phyloP scores from a whole-genome alignment of 2,329 filamentous ascomycete species.

The Moelleriella libera region DNA sequence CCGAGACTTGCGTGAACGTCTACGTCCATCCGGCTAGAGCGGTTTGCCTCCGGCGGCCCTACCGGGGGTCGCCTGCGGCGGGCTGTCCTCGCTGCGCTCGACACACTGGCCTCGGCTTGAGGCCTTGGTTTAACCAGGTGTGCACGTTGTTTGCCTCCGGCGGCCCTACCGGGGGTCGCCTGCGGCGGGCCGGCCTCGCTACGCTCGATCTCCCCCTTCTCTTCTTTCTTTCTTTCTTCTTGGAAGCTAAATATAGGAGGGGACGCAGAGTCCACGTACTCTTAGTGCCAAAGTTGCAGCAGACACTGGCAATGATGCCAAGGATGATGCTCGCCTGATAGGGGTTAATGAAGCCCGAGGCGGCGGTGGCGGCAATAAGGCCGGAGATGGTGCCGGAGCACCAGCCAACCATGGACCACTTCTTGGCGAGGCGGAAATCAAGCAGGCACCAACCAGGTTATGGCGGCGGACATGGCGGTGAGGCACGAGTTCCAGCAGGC shows the following conservation, averaged over 20 bases:
- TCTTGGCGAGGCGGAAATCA: constrained; percentile 85
- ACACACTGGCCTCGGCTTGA: too few relatives aligned
- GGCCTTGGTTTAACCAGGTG: too few relatives aligned
- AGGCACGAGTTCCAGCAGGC: constrained; percentile 97
- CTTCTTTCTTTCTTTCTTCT: background rate
- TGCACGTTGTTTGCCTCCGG: too few relatives aligned
- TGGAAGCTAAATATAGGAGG: constrained; percentile 5
- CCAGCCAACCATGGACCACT: constrained; percentile 76
- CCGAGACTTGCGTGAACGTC: too few relatives aligned
- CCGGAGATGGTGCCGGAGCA: constrained; percentile 59
- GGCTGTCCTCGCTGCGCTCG: too few relatives aligned
- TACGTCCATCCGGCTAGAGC: too few relatives aligned
- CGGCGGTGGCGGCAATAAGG: constrained; percentile 55
- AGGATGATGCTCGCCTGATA: constrained; percentile 55
- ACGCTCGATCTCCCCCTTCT: background rate
- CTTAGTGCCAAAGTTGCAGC: constrained; percentile 57
- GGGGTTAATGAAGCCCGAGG: constrained; percentile 52
- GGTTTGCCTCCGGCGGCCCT: too few relatives aligned
- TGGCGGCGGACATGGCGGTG: constrained; percentile 80
- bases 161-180: too few relatives aligned
- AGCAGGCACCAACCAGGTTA: constrained; percentile 77
- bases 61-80: too few relatives aligned
- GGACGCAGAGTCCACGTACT: constrained; percentile 8
- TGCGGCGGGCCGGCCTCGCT: too few relatives aligned
- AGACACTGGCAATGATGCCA: constrained; percentile 50